phyloP scores from a whole-genome alignment of 805 yeast species.

The Monosporozyma unispora region DNA sequence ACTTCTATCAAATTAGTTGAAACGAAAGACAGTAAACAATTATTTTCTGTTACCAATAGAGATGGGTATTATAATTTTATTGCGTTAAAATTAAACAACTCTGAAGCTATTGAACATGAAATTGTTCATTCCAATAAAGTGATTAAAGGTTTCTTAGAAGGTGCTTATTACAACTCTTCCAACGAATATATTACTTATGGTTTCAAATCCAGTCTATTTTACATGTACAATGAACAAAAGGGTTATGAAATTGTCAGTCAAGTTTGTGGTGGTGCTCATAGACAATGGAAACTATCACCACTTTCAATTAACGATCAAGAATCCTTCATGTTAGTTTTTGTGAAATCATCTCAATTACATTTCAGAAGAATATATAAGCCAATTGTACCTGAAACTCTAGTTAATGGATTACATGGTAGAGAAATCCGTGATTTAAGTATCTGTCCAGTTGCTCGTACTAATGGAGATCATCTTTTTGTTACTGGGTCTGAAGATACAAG shows the following conservation, averaged over 20 bases:
- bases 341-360: conserved; percentile 45
- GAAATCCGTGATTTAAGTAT: conserved; percentile 72
- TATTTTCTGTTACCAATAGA: conserved; percentile 45
- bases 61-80: conserved; percentile 55
- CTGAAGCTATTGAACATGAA: conserved; percentile 1
- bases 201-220: conserved; percentile 70
- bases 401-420: conserved; percentile 79
- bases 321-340: conserved; percentile 43
- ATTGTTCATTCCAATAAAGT: conserved; percentile 51
- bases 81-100: conserved; percentile 19
- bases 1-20: conserved; percentile 42
- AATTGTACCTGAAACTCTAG: conserved; percentile 29
- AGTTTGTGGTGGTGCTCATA: conserved; percentile 85
- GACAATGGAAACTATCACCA: conserved; percentile 59
- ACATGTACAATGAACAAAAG: conserved; percentile 71
- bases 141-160: conserved; percentile 75
- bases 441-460: conserved; percentile 4
- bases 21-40: conserved; percentile 12
- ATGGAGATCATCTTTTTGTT: conserved; percentile 39
- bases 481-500: conserved; percentile 90
- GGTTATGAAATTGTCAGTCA: conserved; percentile 63
- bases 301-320: conserved; percentile 14
- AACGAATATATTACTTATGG: conserved; percentile 62
- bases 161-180: conserved; percentile 39
- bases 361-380: conserved; percentile 30